Evolutionary conservation across 2,329 filamentous ascomycete species (phyloP), one percentile per base, ranked within the genome.

Genomic region (Penicillium sp.): DNA sequence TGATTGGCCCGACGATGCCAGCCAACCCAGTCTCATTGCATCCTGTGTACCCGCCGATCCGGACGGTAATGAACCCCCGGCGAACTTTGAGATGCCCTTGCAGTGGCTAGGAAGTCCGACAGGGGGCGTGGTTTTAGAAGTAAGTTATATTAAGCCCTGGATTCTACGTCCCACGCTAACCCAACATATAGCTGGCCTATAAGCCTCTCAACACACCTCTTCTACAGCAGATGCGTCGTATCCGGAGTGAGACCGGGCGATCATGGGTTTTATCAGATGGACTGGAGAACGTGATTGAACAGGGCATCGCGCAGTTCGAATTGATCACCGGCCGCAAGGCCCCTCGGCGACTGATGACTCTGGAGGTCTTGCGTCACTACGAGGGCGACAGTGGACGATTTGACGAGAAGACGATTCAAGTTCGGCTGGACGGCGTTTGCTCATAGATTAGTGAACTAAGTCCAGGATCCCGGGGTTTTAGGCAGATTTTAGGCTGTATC

Each of bases 271-370:
- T 86, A 14, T 80, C 89, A 66, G 85, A 89, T 58, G 86, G 86
- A 0, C 70, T 90, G 10, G 86, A 90, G 57, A 75, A 89, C 38
- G 67, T 91, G 11, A 85, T 85, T 0, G 87, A 90, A 63, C 86
- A 90, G 62, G 87, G 84, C 0, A 87, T 87, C 66, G 86, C 86
- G 1, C 86, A 90, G 58, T 91, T 90, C 60, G 87, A 91, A 66
- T 68, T 90, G 2, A 88, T 90, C 63, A 89, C 86, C 0, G 86
- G 86, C 0, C 75, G 85, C 38, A 78, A 84, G 64, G 85, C 85
- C 13, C 86, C 86, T 1, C 77, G 86, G 22, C 72, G 80, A 36
- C 66, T 86, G 29, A 90, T 91, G 86, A 77, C 84, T 50, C 73
- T 79, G 34, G 82, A 83, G 57, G 81, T 85, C 10, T 57, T 69